phyloP scores from a whole-genome alignment of 306 rosid genomes.

The Ziziphus jujuba region DNA sequence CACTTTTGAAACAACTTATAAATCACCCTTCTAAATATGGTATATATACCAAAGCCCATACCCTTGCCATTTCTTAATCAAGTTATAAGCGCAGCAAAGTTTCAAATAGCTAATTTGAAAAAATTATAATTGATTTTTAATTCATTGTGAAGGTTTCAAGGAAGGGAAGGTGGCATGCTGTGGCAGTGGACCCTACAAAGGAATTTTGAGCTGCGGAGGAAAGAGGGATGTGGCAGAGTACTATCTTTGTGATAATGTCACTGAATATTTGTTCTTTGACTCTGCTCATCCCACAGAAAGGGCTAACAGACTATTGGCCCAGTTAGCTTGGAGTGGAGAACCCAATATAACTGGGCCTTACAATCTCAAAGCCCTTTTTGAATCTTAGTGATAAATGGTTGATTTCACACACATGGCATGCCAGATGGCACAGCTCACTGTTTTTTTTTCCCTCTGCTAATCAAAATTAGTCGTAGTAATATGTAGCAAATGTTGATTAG shows the following conservation, averaged over 20 bases:
- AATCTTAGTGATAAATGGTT: background rate
- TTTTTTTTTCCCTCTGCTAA: no score
- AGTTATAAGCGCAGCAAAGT: no score
- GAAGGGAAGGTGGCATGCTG: slow-evolving; percentile 52
- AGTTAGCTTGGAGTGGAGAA: slow-evolving; percentile 36
- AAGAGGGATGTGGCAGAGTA: slow-evolving; percentile 30
- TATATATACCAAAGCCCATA: background rate
- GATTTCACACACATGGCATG: no score
- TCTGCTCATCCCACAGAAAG: slow-evolving; percentile 41
- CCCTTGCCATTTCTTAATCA: no score
- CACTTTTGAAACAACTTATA: slow-evolving; percentile 8
- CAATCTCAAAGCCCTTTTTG: slow-evolving; percentile 37
- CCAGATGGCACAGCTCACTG: no score
- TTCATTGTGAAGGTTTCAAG: slow-evolving; percentile 23
- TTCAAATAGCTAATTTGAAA: background rate
- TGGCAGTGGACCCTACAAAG: slow-evolving; percentile 58
- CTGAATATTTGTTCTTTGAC: slow-evolving; percentile 46
- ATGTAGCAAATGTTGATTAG: no score
- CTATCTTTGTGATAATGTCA: slow-evolving; percentile 33
- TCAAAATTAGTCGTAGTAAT: no score
- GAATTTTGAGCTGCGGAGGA: slow-evolving; percentile 55
- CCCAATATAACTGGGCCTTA: slow-evolving; percentile 26
- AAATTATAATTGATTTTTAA: no score
- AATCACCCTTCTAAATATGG: slow-evolving; percentile 26
- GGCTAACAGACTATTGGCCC: slow-evolving; percentile 27